Conservation (phyloP, 805 yeast genomes). For the Metschnikowia peoriensis region DNA sequence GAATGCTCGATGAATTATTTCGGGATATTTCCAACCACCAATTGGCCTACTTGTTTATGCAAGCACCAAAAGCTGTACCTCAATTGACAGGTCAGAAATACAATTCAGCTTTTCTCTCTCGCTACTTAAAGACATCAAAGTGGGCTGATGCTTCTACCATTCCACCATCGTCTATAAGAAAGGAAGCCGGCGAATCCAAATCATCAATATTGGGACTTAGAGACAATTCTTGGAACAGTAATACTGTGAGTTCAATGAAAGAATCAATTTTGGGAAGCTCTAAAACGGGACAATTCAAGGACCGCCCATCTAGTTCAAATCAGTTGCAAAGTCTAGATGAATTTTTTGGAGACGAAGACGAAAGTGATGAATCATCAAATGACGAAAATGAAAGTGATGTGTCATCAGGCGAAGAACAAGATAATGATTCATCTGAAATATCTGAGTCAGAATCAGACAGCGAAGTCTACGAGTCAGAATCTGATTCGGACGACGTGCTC, state of each 20-base stretch:
- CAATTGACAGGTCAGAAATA: background rate
- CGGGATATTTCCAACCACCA: slow-evolving; percentile 44
- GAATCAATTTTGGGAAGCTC: background rate
- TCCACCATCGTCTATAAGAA: slow-evolving; percentile 33
- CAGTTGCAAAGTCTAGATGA: slow-evolving; percentile 82
- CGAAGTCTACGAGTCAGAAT: background rate
- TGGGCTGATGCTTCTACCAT: slow-evolving; percentile 44
- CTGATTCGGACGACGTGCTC: slow-evolving; percentile 2
- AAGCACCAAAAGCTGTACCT: slow-evolving; percentile 75
- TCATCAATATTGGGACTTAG: background rate
- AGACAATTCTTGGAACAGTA: background rate
- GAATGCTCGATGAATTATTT: slow-evolving; percentile 65
- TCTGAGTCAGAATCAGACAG: slow-evolving; percentile 1
- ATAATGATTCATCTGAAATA: slow-evolving; percentile 26
- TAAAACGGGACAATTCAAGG: background rate
- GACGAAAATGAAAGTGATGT: slow-evolving; percentile 24
- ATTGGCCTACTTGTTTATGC: slow-evolving; percentile 66
- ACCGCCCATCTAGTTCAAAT: slow-evolving; percentile 24
- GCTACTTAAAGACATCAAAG: slow-evolving; percentile 31
- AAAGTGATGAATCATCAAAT: slow-evolving; percentile 15
- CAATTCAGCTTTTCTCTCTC: background rate
- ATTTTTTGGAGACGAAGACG: slow-evolving; percentile 54
- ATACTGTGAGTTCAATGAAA: background rate
- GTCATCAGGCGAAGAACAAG: slow-evolving; percentile 16
- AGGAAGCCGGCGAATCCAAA: slow-evolving; percentile 15